Conservation (phyloP, 148 eudicot genomes). For the Silene uniflora region DNA sequence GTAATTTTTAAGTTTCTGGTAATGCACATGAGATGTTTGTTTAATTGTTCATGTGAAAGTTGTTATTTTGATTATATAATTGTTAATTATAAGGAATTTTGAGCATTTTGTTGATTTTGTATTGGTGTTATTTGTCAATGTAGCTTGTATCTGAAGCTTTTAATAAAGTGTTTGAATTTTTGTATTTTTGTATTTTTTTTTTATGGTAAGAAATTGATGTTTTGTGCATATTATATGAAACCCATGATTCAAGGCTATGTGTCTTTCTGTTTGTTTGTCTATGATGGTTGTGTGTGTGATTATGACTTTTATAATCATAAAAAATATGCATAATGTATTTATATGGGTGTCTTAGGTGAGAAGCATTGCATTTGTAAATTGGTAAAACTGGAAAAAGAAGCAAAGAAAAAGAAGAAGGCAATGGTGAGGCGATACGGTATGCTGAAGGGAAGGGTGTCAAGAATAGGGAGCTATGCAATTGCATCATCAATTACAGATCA, state of each 20-base stretch:
- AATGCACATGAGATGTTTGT: conserved; percentile 27
- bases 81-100: not conserved
- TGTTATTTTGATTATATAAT: not conserved
- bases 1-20: conserved; percentile 9
- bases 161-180: not conserved
- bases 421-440: too few species aligned
- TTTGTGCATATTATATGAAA: not conserved
- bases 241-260: not conserved
- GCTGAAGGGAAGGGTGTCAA: too few species aligned
- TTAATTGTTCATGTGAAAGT: conserved; percentile 6
- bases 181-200: conserved; percentile 3
- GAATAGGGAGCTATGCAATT: too few species aligned
- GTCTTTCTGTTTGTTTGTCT: conserved; percentile 12
- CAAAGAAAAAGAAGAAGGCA: too few species aligned
- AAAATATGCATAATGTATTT: not conserved
- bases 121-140: not conserved
- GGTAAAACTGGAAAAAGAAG: conserved; percentile 29
- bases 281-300: conserved; percentile 12
- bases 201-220: not conserved
- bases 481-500: conserved; percentile 60
- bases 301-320: not conserved
- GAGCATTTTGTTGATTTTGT: conserved; percentile 1
- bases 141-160: conserved; percentile 20
- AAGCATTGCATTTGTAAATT: conserved; percentile 11
- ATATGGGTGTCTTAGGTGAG: conserved; percentile 2